These are phyloP conservation scores for Marasmius tenuissimus DNA, from an alignment of 1,284 basidiomycete genomes.

Conservation along the genomic window DNA sequence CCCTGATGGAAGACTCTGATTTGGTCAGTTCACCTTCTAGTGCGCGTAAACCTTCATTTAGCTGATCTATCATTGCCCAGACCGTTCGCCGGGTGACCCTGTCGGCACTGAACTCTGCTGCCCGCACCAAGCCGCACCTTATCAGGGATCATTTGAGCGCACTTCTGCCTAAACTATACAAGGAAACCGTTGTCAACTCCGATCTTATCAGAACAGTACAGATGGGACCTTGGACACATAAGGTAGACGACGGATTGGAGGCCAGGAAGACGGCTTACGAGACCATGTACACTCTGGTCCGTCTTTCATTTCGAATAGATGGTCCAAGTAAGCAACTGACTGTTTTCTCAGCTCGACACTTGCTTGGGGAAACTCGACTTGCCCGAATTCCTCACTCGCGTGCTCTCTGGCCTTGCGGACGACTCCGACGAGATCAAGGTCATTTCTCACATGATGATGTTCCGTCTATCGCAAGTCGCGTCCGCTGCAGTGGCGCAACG, in stretches of 20 bases:
- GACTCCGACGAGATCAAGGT: conserved; percentile 97
- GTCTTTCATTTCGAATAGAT: conserved; percentile 23
- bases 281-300: conserved; percentile 92
- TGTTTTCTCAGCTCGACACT: conserved; percentile 72
- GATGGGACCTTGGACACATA: conserved; percentile 99
- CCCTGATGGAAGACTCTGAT: conserved; percentile 83
- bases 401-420: conserved; percentile 85
- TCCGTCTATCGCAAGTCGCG: conserved; percentile 85
- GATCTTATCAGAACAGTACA: conserved; percentile 89
- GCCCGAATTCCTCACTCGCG: conserved; percentile 79
- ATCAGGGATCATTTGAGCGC: conserved; percentile 80
- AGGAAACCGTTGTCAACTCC: conserved; percentile 79
- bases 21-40: conserved; percentile 52
- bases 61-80: conserved; percentile 37
- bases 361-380: conserved; percentile 86
- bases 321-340: conserved; percentile 3
- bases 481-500: conserved; percentile 79
- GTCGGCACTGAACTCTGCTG: conserved; percentile 90
- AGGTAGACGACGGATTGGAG: conserved; percentile 91
- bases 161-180: conserved; percentile 84
- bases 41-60: background rate
- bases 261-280: conserved; percentile 97
- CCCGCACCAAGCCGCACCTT: conserved; percentile 91
- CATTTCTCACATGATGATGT: conserved; percentile 92
- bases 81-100: conserved; percentile 85